Conservation (phyloP, 1,139 yeast genomes). For the Geotrichum macrosporum region DNA sequence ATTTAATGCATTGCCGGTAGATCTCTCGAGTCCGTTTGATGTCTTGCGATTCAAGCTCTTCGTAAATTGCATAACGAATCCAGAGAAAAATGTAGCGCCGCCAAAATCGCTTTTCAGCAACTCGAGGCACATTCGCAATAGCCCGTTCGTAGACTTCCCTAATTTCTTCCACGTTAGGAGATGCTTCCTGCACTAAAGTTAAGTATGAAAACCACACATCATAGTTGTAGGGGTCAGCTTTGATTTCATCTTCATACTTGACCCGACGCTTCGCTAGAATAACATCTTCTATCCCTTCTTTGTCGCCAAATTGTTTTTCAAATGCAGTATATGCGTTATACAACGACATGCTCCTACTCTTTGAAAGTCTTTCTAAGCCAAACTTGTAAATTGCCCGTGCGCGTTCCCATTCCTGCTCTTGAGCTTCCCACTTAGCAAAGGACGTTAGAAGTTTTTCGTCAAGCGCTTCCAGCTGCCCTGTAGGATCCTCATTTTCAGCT, state of each 20-base stretch:
- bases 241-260: conserved; percentile 50
- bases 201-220: conserved; percentile 81
- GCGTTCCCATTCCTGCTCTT: conserved; percentile 59
- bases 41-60: conserved; percentile 50
- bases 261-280: conserved; percentile 52
- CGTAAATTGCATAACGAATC: conserved; percentile 62
- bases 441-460: conserved; percentile 43
- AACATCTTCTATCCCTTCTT: conserved; percentile 50
- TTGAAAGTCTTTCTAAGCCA: conserved; percentile 49
- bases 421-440: conserved; percentile 75
- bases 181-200: conserved; percentile 44
- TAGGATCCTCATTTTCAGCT: conserved; percentile 24
- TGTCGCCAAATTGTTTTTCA: conserved; percentile 62
- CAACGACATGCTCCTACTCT: conserved; percentile 42
- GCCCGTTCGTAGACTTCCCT: conserved; percentile 48
- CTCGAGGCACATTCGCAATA: conserved; percentile 42
- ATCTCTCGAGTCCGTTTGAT: conserved; percentile 47
- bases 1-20: conserved; percentile 48
- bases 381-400: conserved; percentile 58
- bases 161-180: conserved; percentile 33
- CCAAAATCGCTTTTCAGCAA: conserved; percentile 48
- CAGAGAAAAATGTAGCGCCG: conserved; percentile 63
- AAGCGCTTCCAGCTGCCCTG: conserved; percentile 30
- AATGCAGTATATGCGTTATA: conserved; percentile 52
- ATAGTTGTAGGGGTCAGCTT: conserved; percentile 52